These are phyloP conservation scores for Didymella exigua DNA, from an alignment of 2,329 filamentous ascomycete genomes.

Conservation along the genomic window DNA sequence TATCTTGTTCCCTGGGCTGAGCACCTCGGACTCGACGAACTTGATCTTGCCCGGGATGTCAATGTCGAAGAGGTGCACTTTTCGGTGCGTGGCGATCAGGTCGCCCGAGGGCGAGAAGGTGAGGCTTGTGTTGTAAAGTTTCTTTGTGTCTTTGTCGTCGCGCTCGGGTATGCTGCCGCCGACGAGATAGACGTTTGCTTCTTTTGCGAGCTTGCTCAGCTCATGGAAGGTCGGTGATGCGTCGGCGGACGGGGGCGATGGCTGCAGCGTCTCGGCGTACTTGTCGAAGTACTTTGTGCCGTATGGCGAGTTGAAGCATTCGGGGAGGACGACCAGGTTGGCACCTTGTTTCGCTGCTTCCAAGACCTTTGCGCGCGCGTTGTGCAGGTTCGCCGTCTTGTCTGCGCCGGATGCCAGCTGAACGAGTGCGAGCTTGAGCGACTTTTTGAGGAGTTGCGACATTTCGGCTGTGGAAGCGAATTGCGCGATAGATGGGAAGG, in stretches of 20 bases:
- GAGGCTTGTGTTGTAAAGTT: slow-evolving; percentile 89
- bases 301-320: slow-evolving; percentile 99
- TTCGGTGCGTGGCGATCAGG: slow-evolving; percentile 88
- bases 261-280: slow-evolving; percentile 87
- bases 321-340: slow-evolving; percentile 86
- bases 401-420: slow-evolving; percentile 65
- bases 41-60: slow-evolving; percentile 93
- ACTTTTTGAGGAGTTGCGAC: slow-evolving; percentile 44
- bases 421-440: slow-evolving; percentile 48
- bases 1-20: slow-evolving; percentile 82
- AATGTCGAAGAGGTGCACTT: slow-evolving; percentile 97
- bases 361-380: slow-evolving; percentile 80
- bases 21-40: slow-evolving; percentile 88
- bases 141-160: slow-evolving; percentile 61
- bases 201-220: slow-evolving; percentile 76
- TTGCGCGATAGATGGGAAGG: not conserved
- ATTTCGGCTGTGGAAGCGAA: slow-evolving; percentile 12
- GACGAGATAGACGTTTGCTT: slow-evolving; percentile 79
- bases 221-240: slow-evolving; percentile 86
- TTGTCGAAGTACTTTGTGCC: slow-evolving; percentile 87
- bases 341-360: slow-evolving; percentile 78
- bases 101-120: slow-evolving; percentile 78
- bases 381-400: slow-evolving; percentile 82
- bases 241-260: slow-evolving; percentile 71
- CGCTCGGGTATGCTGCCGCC: slow-evolving; percentile 93